Evolutionary conservation across 768 basidiomycete genomes (phyloP).

Genomic region (Lentinus tigrinus): DNA sequence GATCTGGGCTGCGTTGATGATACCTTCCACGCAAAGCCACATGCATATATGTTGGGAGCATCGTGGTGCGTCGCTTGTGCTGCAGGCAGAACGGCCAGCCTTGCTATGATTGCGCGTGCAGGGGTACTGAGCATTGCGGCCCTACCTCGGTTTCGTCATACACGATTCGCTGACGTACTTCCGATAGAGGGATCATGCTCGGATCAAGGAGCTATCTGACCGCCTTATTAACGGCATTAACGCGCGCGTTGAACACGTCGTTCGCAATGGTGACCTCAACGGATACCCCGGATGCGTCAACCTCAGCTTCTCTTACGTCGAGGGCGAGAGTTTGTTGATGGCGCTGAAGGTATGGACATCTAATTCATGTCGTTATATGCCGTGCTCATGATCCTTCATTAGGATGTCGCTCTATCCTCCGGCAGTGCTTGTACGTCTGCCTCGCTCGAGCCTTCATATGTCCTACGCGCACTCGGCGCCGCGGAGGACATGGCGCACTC

Average conservation of each 20-base stretch:
- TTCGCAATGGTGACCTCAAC: constrained; percentile 87
- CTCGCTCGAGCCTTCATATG: constrained; percentile 97
- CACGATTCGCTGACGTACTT: constrained; percentile 27
- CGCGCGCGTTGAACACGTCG: constrained; percentile 81
- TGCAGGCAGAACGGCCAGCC: constrained; percentile 42
- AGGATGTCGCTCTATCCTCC: constrained; percentile 97
- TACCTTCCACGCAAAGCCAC: constrained; percentile 25
- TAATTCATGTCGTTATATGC: background rate
- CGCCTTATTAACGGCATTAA: constrained; percentile 82
- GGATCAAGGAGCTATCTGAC: constrained; percentile 72
- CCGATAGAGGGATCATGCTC: constrained; percentile 73
- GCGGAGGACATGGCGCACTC: constrained; percentile 99
- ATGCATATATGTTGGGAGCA: constrained; percentile 24
- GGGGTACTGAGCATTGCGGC: constrained; percentile 77
- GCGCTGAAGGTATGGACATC: constrained; percentile 77
- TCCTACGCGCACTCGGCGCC: constrained; percentile 92
- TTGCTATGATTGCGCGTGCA: constrained; percentile 73
- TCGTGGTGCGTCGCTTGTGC: constrained; percentile 34
- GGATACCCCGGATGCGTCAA: constrained; percentile 98
- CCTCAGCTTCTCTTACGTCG: constrained; percentile 93
- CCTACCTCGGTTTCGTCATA: background rate
- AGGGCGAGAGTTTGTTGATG: constrained; percentile 97
- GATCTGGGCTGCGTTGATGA: constrained; percentile 31
- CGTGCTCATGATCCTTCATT: background rate
- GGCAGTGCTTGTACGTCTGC: constrained; percentile 99